Evolutionary conservation across 192 early-diverging fungal genomes (phyloP).

Genomic region (Backusella tarrabulga): DNA sequence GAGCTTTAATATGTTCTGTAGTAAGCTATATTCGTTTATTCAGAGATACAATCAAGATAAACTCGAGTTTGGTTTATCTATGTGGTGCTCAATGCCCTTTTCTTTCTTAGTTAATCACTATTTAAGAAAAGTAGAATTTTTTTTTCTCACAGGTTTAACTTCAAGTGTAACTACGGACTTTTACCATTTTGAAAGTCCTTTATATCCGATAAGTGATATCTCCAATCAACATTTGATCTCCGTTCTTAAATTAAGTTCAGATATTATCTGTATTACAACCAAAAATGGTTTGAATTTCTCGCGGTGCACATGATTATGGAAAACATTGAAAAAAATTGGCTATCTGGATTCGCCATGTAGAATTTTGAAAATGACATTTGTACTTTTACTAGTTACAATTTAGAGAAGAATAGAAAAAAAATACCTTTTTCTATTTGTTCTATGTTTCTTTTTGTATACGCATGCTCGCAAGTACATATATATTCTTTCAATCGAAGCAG

Average conservation of each 20-base stretch:
- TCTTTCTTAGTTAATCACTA: background rate
- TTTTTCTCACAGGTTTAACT: conserved; percentile 1
- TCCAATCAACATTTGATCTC: conserved; percentile 1
- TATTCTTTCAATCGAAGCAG: background rate
- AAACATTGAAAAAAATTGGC: background rate
- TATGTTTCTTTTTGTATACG: background rate
- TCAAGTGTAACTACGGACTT: background rate
- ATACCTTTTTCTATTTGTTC: background rate
- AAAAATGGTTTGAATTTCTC: background rate
- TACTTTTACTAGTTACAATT: background rate
- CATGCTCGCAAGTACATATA: background rate
- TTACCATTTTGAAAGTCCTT: conserved; percentile 1
- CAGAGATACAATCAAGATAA: background rate
- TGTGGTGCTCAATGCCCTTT: background rate
- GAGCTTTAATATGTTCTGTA: background rate
- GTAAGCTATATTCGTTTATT: background rate
- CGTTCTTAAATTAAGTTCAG: background rate
- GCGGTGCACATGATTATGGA: background rate
- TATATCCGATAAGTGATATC: background rate
- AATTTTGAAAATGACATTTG: background rate
- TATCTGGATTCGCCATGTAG: background rate
- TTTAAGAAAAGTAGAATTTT: background rate
- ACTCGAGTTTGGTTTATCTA: background rate
- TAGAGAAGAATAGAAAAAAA: background rate
- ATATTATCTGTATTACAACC: background rate